Evolutionary conservation across 2,329 filamentous ascomycete species (phyloP), one percentile per base, ranked within the genome.

Genomic region (Talaromyces sp.): DNA sequence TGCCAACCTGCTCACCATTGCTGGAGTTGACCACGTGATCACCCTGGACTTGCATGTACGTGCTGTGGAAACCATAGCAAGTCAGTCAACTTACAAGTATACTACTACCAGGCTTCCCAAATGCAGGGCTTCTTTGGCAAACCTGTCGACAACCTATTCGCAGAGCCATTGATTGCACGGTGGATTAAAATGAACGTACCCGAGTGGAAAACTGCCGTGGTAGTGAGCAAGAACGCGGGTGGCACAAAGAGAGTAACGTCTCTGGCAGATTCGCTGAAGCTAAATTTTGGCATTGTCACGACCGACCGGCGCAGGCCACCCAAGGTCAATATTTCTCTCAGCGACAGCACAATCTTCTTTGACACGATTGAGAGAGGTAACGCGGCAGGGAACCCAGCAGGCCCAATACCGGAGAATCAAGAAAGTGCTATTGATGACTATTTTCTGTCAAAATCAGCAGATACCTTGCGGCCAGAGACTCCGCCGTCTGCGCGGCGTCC

Each of bases 111-210:
- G 78, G 90, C 90, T 58, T 92, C 90, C n/a, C 95, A 98, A 80
- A 98, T 98, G 91, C 95, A 99, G 78, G 95, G 95, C 61, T 99
- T 99, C 80, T 99, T 99, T 83, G 90, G 90, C 71, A 96, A 93
- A 68, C 95, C 95, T 0, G 93, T 99, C 62, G 95, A 99, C 77
- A 98, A 99, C 72, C 87, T 99, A 58, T 91, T 96, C 69, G 95
- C 95, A 56, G 95, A 99, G 75, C 93, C 95, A 17, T 84, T 98
- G 64, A 91, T 99, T 70, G 92, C 93, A 58, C 89, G 91, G 68
- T 99, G 95, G 95, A 96, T 99, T 69, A 88, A 89, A 63, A 86
- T 89, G 74, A 95, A 97, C 71, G 89, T 99, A 43, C 82, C 86
- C 14, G 86, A 89, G 65, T 99, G 95, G 95, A 86, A 83, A 64